Evolutionary conservation across 257 asterid species (phyloP), one percentile per base, ranked within the genome.

Genomic region (Lantana camara): DNA sequence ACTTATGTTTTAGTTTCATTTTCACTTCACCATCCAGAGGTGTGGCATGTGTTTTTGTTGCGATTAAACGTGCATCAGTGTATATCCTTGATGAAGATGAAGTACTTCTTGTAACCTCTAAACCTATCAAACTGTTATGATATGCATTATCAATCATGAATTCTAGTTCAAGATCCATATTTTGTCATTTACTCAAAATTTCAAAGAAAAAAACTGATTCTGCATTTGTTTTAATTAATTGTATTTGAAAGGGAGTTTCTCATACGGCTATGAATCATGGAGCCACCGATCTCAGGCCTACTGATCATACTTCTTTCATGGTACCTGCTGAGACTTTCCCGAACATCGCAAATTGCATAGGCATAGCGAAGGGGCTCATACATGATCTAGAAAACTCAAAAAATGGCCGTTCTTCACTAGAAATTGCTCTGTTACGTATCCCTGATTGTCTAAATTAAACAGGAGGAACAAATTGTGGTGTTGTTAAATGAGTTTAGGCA

Each of bases 1-100:
- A n/a, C 64, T 75, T 57, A 75, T 27, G 57, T 42, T 46, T 44
- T 4, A 8, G 48, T 60, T 14, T 58, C n/a, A 57, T 60, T 52
- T 54, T 69, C n/a, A 58, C 74, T 59, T 78, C 95, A 90, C 97
- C 92, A 70, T 87, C 97, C 3, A 88, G 99, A 84, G 97, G 97
- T 0, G 90, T 92, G 58, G 96, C 96, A 42, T 92, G 98, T 71
- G 89, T 92, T 64, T 90, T 90, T 60, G 82, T 84, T 65, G n/a
- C n/a, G n/a, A n/a, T n/a, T n/a, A n/a, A n/a, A n/a, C n/a, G 95
- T 19, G 95, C 96, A 1, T 60, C 90, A 84, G 95, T 90, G 67
- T 94, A 90, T 75, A 94, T 90, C 52, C 83, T 94, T 21, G 99
- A n/a, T n/a, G n/a, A n/a, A n/a, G n/a, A 24, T 5, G 16, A 9